A percentile compares a stretch with the other conserved stretches of the same genome.
phyloP scores from a whole-genome alignment of 345 rosid species.

The Clarkia xantiana region DNA sequence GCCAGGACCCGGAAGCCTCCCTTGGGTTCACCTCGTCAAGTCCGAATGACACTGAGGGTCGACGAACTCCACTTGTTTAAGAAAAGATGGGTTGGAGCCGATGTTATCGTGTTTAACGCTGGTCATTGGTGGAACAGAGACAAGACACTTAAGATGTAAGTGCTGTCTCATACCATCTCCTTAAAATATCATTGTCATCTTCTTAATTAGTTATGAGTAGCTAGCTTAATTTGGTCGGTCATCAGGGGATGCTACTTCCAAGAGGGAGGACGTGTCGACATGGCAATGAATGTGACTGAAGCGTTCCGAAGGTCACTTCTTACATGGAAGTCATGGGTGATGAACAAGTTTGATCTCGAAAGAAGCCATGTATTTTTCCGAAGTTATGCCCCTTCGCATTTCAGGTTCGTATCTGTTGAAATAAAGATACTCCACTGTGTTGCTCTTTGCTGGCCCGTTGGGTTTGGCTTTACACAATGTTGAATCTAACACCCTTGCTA shows the following conservation, averaged over 20 bases:
- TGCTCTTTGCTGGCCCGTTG: no score
- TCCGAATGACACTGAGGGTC: constrained; percentile 37
- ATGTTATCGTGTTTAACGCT: constrained; percentile 55
- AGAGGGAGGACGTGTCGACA: constrained; percentile 45
- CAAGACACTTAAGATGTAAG: constrained; percentile 28
- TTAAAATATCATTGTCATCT: background rate
- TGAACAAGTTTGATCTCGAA: constrained; percentile 26
- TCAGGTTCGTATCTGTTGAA: constrained; percentile 29
- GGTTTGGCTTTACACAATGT: no score
- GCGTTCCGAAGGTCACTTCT: constrained; percentile 54
- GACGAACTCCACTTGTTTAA: constrained; percentile 61
- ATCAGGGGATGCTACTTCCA: constrained; percentile 60
- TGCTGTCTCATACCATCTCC: background rate
- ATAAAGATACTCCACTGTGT: background rate
- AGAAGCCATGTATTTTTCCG: constrained; percentile 53
- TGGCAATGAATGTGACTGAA: constrained; percentile 48
- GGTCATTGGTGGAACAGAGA: constrained; percentile 87
- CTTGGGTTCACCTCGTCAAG: constrained; percentile 14
- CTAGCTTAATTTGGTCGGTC: background rate
- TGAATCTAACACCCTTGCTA: no score
- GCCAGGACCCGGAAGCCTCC: constrained; percentile 51
- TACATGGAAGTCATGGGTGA: constrained; percentile 57
- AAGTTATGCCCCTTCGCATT: constrained; percentile 72
- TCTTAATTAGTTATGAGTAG: no score
- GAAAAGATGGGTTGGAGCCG: constrained; percentile 45